These are phyloP conservation scores for Starmerella kuoi DNA, from an alignment of 805 yeast genomes.

Conservation along the genomic window DNA sequence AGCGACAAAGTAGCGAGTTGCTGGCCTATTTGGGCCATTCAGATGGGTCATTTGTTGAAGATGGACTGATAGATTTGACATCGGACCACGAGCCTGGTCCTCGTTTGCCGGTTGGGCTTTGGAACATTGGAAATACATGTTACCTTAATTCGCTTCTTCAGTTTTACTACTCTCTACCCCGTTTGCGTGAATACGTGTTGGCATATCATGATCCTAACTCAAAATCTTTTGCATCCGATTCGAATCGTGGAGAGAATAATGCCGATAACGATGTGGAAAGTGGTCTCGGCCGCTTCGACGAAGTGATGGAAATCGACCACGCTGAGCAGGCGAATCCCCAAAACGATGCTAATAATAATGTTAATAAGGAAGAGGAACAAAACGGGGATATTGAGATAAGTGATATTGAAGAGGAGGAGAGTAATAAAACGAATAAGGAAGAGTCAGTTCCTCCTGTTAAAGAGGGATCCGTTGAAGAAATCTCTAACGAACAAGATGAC, in stretches of 20 bases:
- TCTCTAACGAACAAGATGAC: neutral
- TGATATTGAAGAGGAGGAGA: neutral
- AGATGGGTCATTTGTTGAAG: no score
- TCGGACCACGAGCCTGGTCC: neutral
- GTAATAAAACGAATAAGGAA: neutral
- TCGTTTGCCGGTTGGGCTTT: conserved; percentile 73
- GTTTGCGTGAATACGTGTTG: conserved; percentile 56
- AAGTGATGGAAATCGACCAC: neutral
- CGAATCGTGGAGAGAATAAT: neutral
- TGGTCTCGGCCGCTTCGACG: neutral
- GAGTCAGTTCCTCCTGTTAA: neutral
- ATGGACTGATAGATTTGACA: neutral
- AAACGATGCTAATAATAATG: neutral
- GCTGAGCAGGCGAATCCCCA: neutral
- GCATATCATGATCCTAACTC: conserved; percentile 33
- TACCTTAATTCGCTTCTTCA: conserved; percentile 83
- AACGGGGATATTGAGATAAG: no score
- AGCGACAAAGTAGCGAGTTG: conserved; percentile 40
- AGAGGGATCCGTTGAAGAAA: neutral
- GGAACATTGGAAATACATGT: conserved; percentile 93
- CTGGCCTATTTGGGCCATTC: conserved; percentile 46
- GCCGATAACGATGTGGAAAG: neutral
- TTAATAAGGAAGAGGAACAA: no score
- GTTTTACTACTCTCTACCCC: conserved; percentile 76
- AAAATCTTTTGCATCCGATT: neutral